Base-by-base conservation (phyloP, 495 filamentous ascomycete genomes). In the Aspergillus steynii region DNA sequence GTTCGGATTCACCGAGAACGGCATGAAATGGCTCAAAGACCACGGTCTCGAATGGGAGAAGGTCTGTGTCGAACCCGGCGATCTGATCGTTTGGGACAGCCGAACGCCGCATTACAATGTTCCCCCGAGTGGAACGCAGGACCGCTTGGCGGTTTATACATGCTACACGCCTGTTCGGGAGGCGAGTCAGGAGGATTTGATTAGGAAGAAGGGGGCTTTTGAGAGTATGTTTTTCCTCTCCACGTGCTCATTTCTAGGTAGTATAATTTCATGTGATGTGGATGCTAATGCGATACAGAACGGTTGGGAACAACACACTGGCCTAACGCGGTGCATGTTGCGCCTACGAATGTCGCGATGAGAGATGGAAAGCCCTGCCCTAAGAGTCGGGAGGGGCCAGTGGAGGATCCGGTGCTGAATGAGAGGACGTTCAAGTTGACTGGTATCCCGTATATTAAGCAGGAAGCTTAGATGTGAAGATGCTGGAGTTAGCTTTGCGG, bases 51-150 rank as follows among this genome's bases (percentile, higher is more conserved):
- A 71, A 45, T 74, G 71, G 75, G 65, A 71, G 37, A 79, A 78
- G 65, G 66, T 78, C 14, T 71, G 71, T 55, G 75, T 71, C 14
- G 77, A 78, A 32, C 75, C 75, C 0, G 77, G 77, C 0, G 75
- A 80, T 56, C 61, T 80, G n/a, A 67, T 80, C 7, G 59, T 78
- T 0, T 80, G 77, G 77, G 77, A 80, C 50, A 73, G 69, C n/a
- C 67, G 75, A 32, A 73, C 71, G 29, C 70, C 69, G 28, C 77
- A 78, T 62, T 76, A 78, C 48, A 80, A 78, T 59, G 59, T 74
- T 2, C 62, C 67, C 25, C 68, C 73, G 2, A 71, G 61, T 15
- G 61, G 53, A 1, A 50, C 56, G 12, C 62, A 68, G 45, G 65
- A 67, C 12, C 62, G 73, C 1, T 65, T 76, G 14, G 68, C 69